Percentiles rank a stretch among this genome's conserved stretches.
phyloP scores from a whole-genome alignment of 495 filamentous ascomycete species.

The Terfezia claveryi region DNA sequence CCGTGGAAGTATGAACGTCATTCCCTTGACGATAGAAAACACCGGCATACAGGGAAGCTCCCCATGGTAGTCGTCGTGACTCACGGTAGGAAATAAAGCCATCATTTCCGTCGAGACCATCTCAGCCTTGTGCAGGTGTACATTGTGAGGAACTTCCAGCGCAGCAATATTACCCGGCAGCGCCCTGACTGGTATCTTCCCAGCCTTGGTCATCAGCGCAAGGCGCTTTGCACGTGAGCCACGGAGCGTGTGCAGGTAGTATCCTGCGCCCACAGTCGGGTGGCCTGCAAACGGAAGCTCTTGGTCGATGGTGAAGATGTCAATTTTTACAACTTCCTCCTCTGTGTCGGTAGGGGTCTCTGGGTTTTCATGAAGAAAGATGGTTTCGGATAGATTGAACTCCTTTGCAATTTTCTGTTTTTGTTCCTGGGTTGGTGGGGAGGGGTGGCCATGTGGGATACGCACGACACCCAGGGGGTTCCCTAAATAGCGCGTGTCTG shows the following conservation, averaged over 20 bases:
- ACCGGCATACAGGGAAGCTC: slow-evolving; percentile 1
- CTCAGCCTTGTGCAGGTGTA: slow-evolving; percentile 31
- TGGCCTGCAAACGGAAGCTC: slow-evolving; percentile 63
- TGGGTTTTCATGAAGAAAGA: slow-evolving; percentile 42
- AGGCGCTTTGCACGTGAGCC: slow-evolving; percentile 13
- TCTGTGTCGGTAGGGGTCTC: slow-evolving; percentile 3
- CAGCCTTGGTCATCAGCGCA: slow-evolving; percentile 39
- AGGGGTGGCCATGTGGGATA: slow-evolving; percentile 21
- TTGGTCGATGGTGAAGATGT: slow-evolving; percentile 41
- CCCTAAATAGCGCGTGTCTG: slow-evolving; percentile 31
- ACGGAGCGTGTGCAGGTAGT: slow-evolving; percentile 25
- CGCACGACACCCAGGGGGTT: slow-evolving; percentile 47
- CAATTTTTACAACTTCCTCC: slow-evolving; percentile 26
- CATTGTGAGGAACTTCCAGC: slow-evolving; percentile 42
- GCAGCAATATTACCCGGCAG: slow-evolving; percentile 22
- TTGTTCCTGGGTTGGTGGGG: slow-evolving; percentile 25
- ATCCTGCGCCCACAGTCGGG: slow-evolving; percentile 49
- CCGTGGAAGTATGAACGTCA: slow-evolving; percentile 38
- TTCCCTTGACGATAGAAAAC: slow-evolving; percentile 46
- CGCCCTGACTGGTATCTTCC: slow-evolving; percentile 30
- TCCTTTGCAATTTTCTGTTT: slow-evolving; percentile 49
- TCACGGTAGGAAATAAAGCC: slow-evolving; percentile 16
- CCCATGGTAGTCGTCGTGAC: background rate
- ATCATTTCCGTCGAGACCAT: background rate
- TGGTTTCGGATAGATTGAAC: slow-evolving; percentile 71